These are phyloP conservation scores for Xylaria arbuscula DNA, from an alignment of 2,329 filamentous ascomycete genomes.

Conservation along the genomic window DNA sequence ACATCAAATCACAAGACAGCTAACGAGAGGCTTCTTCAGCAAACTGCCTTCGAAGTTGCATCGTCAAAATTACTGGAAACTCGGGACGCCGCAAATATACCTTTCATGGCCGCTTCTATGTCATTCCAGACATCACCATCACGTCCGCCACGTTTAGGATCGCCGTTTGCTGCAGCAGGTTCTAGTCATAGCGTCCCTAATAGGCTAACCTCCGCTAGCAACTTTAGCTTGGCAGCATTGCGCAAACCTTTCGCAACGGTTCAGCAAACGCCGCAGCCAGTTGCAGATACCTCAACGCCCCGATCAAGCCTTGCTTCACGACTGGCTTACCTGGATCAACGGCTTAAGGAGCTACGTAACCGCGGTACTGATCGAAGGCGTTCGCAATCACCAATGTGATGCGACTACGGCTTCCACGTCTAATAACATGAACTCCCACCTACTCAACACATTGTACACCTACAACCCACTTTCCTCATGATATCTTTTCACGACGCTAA, in stretches of 20 bases:
- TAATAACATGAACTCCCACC: slow-evolving; percentile 28
- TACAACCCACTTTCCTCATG: slow-evolving; percentile 40
- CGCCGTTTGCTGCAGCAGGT: slow-evolving; percentile 64
- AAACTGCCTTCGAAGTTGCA: slow-evolving; percentile 10
- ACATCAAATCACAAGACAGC: background rate
- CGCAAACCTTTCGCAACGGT: slow-evolving; percentile 68
- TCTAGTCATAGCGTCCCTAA: slow-evolving; percentile 72
- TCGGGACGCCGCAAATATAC: slow-evolving; percentile 13
- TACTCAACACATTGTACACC: slow-evolving; percentile 42
- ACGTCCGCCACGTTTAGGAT: slow-evolving; percentile 65
- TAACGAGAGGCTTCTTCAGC: slow-evolving; percentile 5
- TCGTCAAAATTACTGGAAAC: slow-evolving; percentile 7
- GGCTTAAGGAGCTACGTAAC: slow-evolving; percentile 65
- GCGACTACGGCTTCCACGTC: slow-evolving; percentile 47
- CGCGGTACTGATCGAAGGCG: slow-evolving; percentile 56
- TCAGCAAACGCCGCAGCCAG: slow-evolving; percentile 58
- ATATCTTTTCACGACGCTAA: slow-evolving; percentile 47
- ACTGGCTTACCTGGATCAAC: slow-evolving; percentile 68
- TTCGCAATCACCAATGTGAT: slow-evolving; percentile 63
- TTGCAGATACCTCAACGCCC: slow-evolving; percentile 49
- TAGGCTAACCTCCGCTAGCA: slow-evolving; percentile 60
- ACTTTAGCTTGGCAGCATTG: slow-evolving; percentile 58
- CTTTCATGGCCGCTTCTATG: slow-evolving; percentile 41
- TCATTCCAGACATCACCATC: slow-evolving; percentile 45
- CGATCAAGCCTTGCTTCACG: slow-evolving; percentile 61